These are phyloP conservation scores for Amylocarpus encephaloides DNA, from an alignment of 2,329 filamentous ascomycete genomes.

Conservation along the genomic window DNA sequence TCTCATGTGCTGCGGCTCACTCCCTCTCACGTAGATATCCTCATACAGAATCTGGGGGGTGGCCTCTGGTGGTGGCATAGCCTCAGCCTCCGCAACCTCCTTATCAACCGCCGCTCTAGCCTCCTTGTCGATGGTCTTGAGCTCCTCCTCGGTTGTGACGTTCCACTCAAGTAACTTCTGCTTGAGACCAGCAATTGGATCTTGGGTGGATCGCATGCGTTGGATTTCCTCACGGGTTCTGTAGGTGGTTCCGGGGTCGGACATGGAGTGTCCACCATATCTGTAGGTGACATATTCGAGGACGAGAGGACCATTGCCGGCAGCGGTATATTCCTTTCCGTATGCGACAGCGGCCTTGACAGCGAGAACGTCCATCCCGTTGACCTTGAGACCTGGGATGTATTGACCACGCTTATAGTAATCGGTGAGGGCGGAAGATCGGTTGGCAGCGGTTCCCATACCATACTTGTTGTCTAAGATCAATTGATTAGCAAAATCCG, in stretches of 20 bases:
- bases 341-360: slow-evolving; percentile 95
- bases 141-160: slow-evolving; percentile 84
- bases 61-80: slow-evolving; percentile 73
- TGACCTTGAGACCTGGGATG: slow-evolving; percentile 98
- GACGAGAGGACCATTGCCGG: slow-evolving; percentile 87
- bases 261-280: slow-evolving; percentile 99
- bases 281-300: slow-evolving; percentile 99
- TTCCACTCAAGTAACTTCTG: slow-evolving; percentile 97
- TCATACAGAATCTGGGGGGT: slow-evolving; percentile 83
- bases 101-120: slow-evolving; percentile 78
- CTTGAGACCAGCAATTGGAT: slow-evolving; percentile 96
- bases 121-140: slow-evolving; percentile 94
- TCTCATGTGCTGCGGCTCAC: slow-evolving; percentile 81
- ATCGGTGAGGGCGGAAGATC: slow-evolving; percentile 91
- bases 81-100: slow-evolving; percentile 86
- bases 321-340: slow-evolving; percentile 78
- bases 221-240: slow-evolving; percentile 98
- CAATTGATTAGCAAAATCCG: slow-evolving; percentile 24
- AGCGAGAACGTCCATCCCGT: slow-evolving; percentile 98
- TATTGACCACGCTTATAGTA: slow-evolving; percentile 99
- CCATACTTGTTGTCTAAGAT: slow-evolving; percentile 96
- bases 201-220: slow-evolving; percentile 98
- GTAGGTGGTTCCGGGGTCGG: slow-evolving; percentile 98
- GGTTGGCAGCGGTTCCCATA: slow-evolving; percentile 95
- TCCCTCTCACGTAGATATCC: slow-evolving; percentile 89